These are phyloP conservation scores for Auricularia cornea DNA, from an alignment of 768 basidiomycete species.

Conservation along the genomic window DNA sequence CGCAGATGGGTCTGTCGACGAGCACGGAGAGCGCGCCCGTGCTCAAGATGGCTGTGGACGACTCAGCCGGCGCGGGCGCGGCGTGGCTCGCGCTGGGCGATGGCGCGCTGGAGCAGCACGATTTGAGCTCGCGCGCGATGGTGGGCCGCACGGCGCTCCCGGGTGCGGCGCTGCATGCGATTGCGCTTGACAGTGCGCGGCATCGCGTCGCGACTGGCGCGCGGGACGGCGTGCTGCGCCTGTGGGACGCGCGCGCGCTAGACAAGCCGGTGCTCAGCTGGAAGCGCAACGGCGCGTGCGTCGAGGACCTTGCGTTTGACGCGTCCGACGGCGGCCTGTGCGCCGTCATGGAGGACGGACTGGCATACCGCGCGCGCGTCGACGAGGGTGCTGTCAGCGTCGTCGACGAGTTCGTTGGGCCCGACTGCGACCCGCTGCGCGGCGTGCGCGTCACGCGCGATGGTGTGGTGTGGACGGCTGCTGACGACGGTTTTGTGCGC, in stretches of 20 bases:
- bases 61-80: constrained; percentile 25
- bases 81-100: constrained; percentile 37
- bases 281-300: constrained; percentile 11
- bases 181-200: constrained; percentile 45
- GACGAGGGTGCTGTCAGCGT: no score
- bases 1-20: constrained; percentile 38
- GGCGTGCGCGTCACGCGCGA: no score
- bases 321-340: constrained; percentile 23
- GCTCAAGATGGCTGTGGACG: constrained; percentile 32
- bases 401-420: no score
- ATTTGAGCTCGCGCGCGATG: constrained; percentile 34
- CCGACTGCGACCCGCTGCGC: no score
- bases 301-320: constrained; percentile 41
- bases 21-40: constrained; percentile 34
- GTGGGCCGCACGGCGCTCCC: constrained; percentile 16
- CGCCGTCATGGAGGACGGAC: constrained; percentile 49
- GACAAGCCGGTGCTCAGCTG: neutral
- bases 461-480: no score
- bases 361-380: constrained; percentile 46
- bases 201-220: constrained; percentile 59
- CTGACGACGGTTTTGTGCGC: no score
- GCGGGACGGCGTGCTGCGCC: constrained; percentile 40
- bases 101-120: constrained; percentile 48
- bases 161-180: constrained; percentile 27
- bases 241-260: constrained; percentile 45